A percentile compares a stretch with the other conserved stretches of the same genome.
Evolutionary conservation across 2,329 filamentous ascomycete genomes (phyloP).

Genomic region (Trichoderma cornu-damae): DNA sequence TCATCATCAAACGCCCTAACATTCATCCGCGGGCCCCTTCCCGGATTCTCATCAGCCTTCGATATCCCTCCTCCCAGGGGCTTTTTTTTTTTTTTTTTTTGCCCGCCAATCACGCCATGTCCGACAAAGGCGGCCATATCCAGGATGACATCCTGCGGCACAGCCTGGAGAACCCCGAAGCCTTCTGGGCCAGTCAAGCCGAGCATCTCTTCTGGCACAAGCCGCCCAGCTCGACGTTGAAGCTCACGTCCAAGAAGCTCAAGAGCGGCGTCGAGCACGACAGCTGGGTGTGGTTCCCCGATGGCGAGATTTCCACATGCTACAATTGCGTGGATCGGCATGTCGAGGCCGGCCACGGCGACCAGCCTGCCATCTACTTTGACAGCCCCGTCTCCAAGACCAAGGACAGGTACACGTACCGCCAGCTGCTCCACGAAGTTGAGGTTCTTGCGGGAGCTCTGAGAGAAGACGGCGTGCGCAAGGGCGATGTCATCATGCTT

Average conservation of each 20-base stretch:
- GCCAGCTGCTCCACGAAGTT: slow-evolving; percentile 70
- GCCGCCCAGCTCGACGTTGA: slow-evolving; percentile 59
- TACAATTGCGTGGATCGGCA: slow-evolving; percentile 91
- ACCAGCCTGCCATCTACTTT: slow-evolving; percentile 72
- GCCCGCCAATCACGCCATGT: slow-evolving; percentile 19
- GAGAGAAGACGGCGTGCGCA: slow-evolving; percentile 72
- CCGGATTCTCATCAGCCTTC: background rate
- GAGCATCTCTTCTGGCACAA: slow-evolving; percentile 76
- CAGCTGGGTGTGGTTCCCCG: slow-evolving; percentile 87
- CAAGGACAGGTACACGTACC: slow-evolving; percentile 71
- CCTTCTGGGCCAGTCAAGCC: slow-evolving; percentile 73
- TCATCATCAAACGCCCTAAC: background rate
- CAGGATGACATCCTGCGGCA: slow-evolving; percentile 48
- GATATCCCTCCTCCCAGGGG: background rate
- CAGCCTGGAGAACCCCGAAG: slow-evolving; percentile 63
- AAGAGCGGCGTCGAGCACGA: slow-evolving; percentile 58
- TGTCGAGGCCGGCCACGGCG: slow-evolving; percentile 71
- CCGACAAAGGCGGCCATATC: slow-evolving; percentile 26
- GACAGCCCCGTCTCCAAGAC: slow-evolving; percentile 77
- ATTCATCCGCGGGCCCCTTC: too few relatives aligned
- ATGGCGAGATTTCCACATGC: slow-evolving; percentile 81
- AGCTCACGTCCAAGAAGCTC: slow-evolving; percentile 57
- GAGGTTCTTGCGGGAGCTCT: slow-evolving; percentile 77
- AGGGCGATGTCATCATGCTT: slow-evolving; percentile 81
- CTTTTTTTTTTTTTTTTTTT: too few relatives aligned